Evolutionary conservation across 2,329 filamentous ascomycete genomes (phyloP), one percentile per base, ranked within the genome.

Genomic region (Aspergillus sp.): DNA sequence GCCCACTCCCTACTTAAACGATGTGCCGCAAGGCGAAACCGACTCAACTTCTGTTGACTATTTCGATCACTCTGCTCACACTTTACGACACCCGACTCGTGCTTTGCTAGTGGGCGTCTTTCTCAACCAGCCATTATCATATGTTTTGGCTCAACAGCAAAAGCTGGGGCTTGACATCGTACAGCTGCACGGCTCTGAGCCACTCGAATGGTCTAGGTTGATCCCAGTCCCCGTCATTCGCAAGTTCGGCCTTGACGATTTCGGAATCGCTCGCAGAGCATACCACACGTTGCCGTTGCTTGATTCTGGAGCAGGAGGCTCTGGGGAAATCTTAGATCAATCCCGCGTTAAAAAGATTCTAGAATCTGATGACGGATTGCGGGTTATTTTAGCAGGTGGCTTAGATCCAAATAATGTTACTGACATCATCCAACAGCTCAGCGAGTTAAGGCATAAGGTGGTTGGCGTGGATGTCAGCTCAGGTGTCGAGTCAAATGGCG

Each of bases 21-120:
- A 35, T 8, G 45, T 35, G 33, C 58, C 62, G 4, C 58, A 65
- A 54, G 65, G 61, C 35, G 64, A 63, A 46, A 57, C 69, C n/a
- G 63, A 62, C 17, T 55, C 64, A 7, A 62, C 67, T 45, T 68
- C 74, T 9, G 59, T 71, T 58, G 90, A 93, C 70, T 96, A 87
- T 75, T 98, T 96, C 72, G 83, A 83, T 11, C 78, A 86, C 65
- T 79, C 80, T 2, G 70, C 78, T 12, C 68, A 71, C 31, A 70
- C 79, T 9, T 69, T 86, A 21, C 75, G 76, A 7, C 75, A 80
- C 74, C 82, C 71, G 70, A 80, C 71, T 70, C 84, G 90, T 9
- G 88, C 93, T 0, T 82, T 95, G 3, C 82, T 99, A 0, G 95
- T 96, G 5, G 95, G 95, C 56, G 93, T 99, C 2, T 99, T 99